Percentiles rank a stretch among this genome's conserved stretches.
phyloP scores from a whole-genome alignment of 2,329 filamentous ascomycete genomes.

The Fusarium sp. region DNA sequence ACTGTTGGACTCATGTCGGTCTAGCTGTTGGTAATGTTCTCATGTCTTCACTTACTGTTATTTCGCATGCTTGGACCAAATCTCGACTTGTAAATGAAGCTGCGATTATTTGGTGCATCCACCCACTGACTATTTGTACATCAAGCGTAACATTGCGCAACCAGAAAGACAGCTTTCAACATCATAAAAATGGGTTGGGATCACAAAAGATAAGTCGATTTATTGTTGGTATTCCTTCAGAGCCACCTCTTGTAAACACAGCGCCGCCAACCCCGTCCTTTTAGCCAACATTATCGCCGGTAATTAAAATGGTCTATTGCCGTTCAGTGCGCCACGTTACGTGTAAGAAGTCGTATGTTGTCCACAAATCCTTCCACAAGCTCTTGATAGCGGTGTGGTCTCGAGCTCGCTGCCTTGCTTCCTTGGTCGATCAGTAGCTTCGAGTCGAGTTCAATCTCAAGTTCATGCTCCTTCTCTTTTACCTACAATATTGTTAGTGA shows the following conservation, averaged over 20 bases:
- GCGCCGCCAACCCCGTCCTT: neutral
- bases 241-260: neutral
- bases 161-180: neutral
- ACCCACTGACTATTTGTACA: neutral
- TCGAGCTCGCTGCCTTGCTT: slow-evolving; percentile 59
- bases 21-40: neutral
- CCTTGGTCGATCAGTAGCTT: slow-evolving; percentile 73
- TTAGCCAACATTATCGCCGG: neutral
- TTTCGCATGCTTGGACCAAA: neutral
- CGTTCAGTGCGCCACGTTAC: slow-evolving; percentile 50
- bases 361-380: slow-evolving; percentile 79
- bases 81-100: neutral
- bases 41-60: neutral
- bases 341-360: slow-evolving; percentile 71
- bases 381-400: slow-evolving; percentile 70
- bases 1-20: too few relatives aligned
- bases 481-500: slow-evolving; percentile 46
- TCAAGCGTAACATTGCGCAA: neutral
- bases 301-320: neutral
- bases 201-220: neutral
- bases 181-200: neutral
- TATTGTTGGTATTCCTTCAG: neutral
- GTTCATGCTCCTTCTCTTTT: slow-evolving; percentile 76
- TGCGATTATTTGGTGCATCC: neutral
- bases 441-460: slow-evolving; percentile 81